Evolutionary conservation across 768 basidiomycete species (phyloP).

Genomic region (Phaeotremella skinneri): DNA sequence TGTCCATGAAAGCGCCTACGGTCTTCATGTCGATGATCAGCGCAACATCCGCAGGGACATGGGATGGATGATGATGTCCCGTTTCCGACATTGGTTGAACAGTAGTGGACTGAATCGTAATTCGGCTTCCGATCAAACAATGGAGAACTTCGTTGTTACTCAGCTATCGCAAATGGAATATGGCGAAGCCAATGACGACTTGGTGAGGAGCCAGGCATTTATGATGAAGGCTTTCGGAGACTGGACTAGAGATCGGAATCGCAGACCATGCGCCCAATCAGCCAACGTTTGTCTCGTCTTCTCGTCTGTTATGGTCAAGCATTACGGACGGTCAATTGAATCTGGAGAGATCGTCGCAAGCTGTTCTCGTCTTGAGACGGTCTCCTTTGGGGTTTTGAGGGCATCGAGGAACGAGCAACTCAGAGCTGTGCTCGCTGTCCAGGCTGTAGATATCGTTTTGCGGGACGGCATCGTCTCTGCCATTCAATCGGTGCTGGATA

Average conservation of each 20-base stretch:
- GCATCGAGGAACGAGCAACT: conserved; percentile 4
- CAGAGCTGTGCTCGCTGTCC: conserved; percentile 16
- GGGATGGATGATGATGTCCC: conserved; percentile 72
- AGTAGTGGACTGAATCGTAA: conserved; percentile 51
- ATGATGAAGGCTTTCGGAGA: conserved; percentile 26
- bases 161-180: conserved; percentile 22
- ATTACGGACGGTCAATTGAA: conserved; percentile 8
- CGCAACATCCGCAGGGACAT: conserved; percentile 54
- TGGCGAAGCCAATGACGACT: conserved; percentile 19
- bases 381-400: conserved; percentile 14
- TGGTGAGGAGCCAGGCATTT: conserved; percentile 31
- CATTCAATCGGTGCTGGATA: neutral
- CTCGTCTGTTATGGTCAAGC: conserved; percentile 1
- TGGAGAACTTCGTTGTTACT: conserved; percentile 5
- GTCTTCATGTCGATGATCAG: conserved; percentile 38
- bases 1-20: conserved; percentile 30
- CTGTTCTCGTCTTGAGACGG: conserved; percentile 10
- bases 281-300: conserved; percentile 4
- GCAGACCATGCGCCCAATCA: neutral
- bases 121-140: neutral
- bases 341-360: conserved; percentile 16
- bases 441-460: conserved; percentile 7
- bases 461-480: conserved; percentile 13
- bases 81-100: conserved; percentile 66
- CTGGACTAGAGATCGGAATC: too few species aligned